Percentiles rank a stretch among this genome's conserved stretches.
These are phyloP conservation scores for Pleurotus sapidus DNA, from an alignment of 768 basidiomycete species.

Conservation along the genomic window DNA sequence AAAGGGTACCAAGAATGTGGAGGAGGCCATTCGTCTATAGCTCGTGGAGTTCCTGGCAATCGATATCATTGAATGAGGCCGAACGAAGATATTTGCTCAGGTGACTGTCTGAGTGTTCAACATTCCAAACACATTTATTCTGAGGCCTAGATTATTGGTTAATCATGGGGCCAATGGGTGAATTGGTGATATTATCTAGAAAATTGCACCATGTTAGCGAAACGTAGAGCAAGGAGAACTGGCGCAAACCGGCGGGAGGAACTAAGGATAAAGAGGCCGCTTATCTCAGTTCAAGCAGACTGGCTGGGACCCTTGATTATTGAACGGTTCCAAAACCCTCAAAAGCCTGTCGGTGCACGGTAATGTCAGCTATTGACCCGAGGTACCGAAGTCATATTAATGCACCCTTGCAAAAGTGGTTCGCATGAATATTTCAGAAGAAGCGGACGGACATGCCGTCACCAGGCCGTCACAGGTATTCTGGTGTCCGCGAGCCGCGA, in stretches of 20 bases:
- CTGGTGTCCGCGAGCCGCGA: too few relatives aligned
- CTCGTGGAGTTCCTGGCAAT: not conserved
- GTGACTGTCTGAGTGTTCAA: not conserved
- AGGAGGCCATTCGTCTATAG: not conserved
- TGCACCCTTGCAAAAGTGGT: too few relatives aligned
- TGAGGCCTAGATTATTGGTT: too few relatives aligned
- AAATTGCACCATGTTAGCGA: too few relatives aligned
- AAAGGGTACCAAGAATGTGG: not conserved
- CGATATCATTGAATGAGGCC: slow-evolving; percentile 1
- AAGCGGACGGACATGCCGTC: too few relatives aligned
- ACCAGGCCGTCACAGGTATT: too few relatives aligned
- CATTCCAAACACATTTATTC: not conserved
- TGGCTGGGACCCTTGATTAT: not conserved
- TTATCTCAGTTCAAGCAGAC: not conserved
- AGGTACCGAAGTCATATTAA: too few relatives aligned
- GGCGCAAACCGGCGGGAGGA: slow-evolving; percentile 7
- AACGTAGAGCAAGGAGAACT: not conserved
- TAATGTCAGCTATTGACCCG: too few relatives aligned
- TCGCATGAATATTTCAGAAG: too few relatives aligned
- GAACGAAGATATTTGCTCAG: not conserved
- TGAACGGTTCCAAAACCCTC: not conserved
- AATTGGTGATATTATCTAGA: too few relatives aligned
- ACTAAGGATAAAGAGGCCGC: not conserved
- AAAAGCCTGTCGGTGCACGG: too few relatives aligned
- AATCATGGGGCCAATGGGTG: too few relatives aligned